These are phyloP conservation scores for Didymella sp. DNA, from an alignment of 2,329 filamentous ascomycete genomes.

Conservation along the genomic window DNA sequence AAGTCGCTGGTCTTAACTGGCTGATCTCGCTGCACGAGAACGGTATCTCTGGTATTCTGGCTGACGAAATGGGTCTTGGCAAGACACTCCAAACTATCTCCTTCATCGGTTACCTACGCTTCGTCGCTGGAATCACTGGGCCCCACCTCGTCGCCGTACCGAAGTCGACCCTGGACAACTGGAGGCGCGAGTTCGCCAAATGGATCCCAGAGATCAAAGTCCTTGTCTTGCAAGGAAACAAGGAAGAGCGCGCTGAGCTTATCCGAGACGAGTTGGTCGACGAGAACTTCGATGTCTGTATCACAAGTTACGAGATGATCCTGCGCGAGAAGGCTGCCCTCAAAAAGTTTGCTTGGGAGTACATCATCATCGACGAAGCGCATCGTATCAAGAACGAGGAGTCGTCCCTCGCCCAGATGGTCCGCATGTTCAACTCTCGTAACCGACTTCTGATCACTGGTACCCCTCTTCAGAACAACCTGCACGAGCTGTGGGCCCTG, in stretches of 20 bases:
- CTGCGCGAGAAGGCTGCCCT: constrained; percentile 91
- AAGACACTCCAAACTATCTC: constrained; percentile 98
- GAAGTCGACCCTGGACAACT: constrained; percentile 98
- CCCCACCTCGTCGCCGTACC: constrained; percentile 92
- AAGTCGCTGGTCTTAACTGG: constrained; percentile 95
- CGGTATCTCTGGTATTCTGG: constrained; percentile 95
- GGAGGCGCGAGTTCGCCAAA: constrained; percentile 89
- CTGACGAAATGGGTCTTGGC: constrained; percentile 98
- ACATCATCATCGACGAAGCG: constrained; percentile 98
- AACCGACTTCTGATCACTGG: constrained; percentile 96
- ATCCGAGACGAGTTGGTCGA: constrained; percentile 92
- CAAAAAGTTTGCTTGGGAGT: constrained; percentile 99
- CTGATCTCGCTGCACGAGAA: constrained; percentile 97
- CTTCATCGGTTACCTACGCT: constrained; percentile 92
- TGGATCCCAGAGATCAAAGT: constrained; percentile 98
- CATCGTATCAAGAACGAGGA: constrained; percentile 99
- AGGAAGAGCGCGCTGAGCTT: constrained; percentile 86
- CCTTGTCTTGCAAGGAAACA: constrained; percentile 89
- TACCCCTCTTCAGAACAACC: constrained; percentile 95
- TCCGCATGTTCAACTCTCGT: constrained; percentile 92
- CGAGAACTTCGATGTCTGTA: constrained; percentile 96
- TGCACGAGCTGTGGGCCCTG: constrained; percentile 96
- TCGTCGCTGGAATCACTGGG: constrained; percentile 86
- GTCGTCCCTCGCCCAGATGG: constrained; percentile 94
- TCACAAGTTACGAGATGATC: constrained; percentile 99